A percentile compares a stretch with the other conserved stretches of the same genome.
phyloP scores from a whole-genome alignment of 805 yeast species.

The Ascoidea asiatica region DNA sequence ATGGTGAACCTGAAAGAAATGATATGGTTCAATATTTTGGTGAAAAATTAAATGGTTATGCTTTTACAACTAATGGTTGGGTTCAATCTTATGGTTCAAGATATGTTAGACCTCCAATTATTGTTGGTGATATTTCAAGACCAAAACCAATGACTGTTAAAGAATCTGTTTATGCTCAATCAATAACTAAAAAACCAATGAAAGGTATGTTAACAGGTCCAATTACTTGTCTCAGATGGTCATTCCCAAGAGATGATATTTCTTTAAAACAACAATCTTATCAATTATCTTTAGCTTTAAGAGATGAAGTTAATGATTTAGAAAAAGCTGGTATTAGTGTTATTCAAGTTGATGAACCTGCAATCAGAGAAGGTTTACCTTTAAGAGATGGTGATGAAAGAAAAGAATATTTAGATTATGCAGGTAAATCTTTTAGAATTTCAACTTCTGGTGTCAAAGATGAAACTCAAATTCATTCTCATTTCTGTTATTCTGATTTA shows the following conservation, averaged over 20 bases:
- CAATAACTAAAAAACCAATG: slow-evolving; percentile 88
- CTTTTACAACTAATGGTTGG: slow-evolving; percentile 99
- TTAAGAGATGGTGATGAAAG: slow-evolving; percentile 96
- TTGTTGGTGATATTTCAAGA: slow-evolving; percentile 98
- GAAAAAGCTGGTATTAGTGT: slow-evolving; percentile 97
- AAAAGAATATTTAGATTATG: slow-evolving; percentile 94
- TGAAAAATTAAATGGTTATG: slow-evolving; percentile 96
- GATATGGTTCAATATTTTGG: slow-evolving; percentile 99
- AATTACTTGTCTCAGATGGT: slow-evolving; percentile 98
- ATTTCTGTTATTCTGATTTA: slow-evolving; percentile 99
- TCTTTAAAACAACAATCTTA: slow-evolving; percentile 86
- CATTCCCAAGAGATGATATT: slow-evolving; percentile 99
- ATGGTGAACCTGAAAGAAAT: slow-evolving; percentile 99
- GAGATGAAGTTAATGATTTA: slow-evolving; percentile 97
- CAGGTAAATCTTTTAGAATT: slow-evolving; percentile 98
- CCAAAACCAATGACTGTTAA: slow-evolving; percentile 97
- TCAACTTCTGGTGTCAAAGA: slow-evolving; percentile 97
- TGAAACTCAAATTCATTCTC: slow-evolving; percentile 97
- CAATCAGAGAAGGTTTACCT: slow-evolving; percentile 99
- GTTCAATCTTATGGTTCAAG: slow-evolving; percentile 99
- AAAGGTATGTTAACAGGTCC: slow-evolving; percentile 99
- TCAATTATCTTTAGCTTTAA: slow-evolving; percentile 93
- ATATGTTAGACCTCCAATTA: slow-evolving; percentile 98
- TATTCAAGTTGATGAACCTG: slow-evolving; percentile 99
- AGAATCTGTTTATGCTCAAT: slow-evolving; percentile 98